Conservation (phyloP, 495 filamentous ascomycete genomes). For the Penicillium desertorum region DNA sequence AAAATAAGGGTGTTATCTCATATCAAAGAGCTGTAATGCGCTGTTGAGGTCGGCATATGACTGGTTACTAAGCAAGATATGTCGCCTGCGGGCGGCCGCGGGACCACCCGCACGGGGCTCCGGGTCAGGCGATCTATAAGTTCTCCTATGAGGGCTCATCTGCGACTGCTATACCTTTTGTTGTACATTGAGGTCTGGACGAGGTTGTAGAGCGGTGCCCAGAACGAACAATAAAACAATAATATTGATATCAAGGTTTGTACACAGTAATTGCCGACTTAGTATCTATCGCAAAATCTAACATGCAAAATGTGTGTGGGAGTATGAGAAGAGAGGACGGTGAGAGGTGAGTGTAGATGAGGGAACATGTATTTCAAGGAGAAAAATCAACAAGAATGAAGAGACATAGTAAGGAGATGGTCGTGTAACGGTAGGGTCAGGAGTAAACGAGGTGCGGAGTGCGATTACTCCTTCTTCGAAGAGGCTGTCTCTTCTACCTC, state of each 20-base stretch:
- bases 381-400: conserved; percentile 5
- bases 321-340: conserved; percentile 19
- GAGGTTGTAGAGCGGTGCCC: no score
- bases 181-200: not conserved
- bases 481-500: conserved; percentile 22
- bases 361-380: conserved; percentile 3
- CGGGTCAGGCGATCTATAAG: not conserved
- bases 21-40: not conserved
- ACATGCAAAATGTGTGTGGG: conserved; percentile 9
- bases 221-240: conserved; percentile 1
- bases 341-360: conserved; percentile 10
- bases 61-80: conserved; percentile 3
- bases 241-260: conserved; percentile 14
- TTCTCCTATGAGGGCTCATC: not conserved
- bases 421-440: not conserved
- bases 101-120: not conserved
- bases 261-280: conserved; percentile 17
- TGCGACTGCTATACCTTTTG: not conserved
- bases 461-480: conserved; percentile 23
- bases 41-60: not conserved
- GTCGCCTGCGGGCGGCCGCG: not conserved
- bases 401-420: not conserved
- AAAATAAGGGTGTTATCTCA: not conserved
- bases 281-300: conserved; percentile 24
- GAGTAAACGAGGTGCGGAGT: not conserved